phyloP scores from a whole-genome alignment of 164 flowering plant species.

The Aristolochia californica region DNA sequence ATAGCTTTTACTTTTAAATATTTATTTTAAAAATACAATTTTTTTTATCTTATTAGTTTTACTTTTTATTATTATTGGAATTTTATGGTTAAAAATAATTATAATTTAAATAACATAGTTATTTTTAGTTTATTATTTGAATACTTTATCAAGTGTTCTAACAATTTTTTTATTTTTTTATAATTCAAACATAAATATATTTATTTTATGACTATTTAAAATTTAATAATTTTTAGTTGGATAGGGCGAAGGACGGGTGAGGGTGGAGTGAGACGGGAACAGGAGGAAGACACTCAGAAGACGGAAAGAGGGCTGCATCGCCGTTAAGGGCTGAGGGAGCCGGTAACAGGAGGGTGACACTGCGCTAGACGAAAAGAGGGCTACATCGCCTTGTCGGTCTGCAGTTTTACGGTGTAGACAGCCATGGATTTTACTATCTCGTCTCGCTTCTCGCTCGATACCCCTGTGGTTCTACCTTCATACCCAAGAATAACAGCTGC shows the following conservation, averaged over 20 bases:
- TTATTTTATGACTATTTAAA: no score
- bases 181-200: no score
- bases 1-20: no score
- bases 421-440: constrained; percentile 42
- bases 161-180: no score
- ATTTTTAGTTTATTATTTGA: no score
- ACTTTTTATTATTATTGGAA: background rate
- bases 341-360: background rate
- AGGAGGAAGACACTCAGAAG: background rate
- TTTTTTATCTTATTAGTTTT: no score
- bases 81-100: no score
- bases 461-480: constrained; percentile 14
- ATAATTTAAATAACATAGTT: no score
- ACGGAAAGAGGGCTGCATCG: background rate
- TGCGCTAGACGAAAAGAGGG: background rate
- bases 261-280: no score
- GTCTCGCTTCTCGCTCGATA: constrained; percentile 26
- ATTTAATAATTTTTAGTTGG: no score
- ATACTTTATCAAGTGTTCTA: no score
- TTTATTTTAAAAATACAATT: no score
- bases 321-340: background rate
- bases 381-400: background rate
- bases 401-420: background rate
- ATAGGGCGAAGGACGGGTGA: background rate
- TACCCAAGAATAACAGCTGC: constrained; percentile 8